phyloP scores from a whole-genome alignment of 352 stramenopile genomes.

The Lagenidium giganteum region DNA sequence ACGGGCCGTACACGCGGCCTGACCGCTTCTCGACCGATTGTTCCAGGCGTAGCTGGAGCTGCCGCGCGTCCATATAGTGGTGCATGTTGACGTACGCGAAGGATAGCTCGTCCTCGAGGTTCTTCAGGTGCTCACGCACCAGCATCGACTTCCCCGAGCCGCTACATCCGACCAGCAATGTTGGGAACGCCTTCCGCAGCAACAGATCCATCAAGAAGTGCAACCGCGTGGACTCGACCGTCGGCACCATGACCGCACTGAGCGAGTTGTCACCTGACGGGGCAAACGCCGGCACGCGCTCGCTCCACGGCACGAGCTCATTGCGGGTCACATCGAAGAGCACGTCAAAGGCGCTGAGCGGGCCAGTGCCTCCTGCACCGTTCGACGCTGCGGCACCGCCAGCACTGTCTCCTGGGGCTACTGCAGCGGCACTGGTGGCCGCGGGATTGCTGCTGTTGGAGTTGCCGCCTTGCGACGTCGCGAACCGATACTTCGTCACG shows the following conservation, averaged over 20 bases:
- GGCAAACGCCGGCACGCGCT: slow-evolving; percentile 32
- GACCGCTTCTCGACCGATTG: slow-evolving; percentile 72
- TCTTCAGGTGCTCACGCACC: slow-evolving; percentile 58
- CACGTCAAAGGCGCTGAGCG: slow-evolving; percentile 68
- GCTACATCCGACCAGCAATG: slow-evolving; percentile 65
- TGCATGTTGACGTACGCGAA: slow-evolving; percentile 65
- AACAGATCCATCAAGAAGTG: slow-evolving; percentile 48
- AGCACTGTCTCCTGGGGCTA: not conserved
- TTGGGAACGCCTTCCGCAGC: slow-evolving; percentile 26
- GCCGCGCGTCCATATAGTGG: slow-evolving; percentile 74
- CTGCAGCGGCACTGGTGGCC: not conserved
- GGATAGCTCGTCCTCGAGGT: slow-evolving; percentile 44
- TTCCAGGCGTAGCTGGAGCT: slow-evolving; percentile 75
- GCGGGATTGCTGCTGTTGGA: not conserved
- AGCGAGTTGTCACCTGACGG: slow-evolving; percentile 33
- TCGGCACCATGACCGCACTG: slow-evolving; percentile 52
- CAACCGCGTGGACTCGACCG: slow-evolving; percentile 51
- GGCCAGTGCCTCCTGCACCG: not conserved
- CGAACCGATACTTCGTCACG: slow-evolving; percentile 60
- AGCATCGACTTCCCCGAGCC: slow-evolving; percentile 79
- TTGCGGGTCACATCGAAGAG: slow-evolving; percentile 57
- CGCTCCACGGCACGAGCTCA: slow-evolving; percentile 60
- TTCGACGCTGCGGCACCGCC: not conserved
- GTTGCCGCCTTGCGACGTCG: not conserved
- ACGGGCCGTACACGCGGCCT: slow-evolving; percentile 70